Evolutionary conservation across 345 rosid species (phyloP).

Genomic region (Litchi chinensis): DNA sequence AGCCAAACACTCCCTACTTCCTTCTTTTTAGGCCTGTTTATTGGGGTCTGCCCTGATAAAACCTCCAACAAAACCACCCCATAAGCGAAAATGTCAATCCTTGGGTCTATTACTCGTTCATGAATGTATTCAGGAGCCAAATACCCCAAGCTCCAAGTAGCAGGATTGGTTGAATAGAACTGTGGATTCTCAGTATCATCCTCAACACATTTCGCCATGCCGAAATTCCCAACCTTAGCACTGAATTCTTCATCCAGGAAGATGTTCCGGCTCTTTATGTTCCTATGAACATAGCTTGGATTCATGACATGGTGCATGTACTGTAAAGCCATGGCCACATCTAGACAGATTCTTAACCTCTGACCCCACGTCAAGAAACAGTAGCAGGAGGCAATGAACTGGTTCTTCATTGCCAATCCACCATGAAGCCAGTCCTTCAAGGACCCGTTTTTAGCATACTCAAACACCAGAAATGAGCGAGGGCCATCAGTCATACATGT

Average conservation of each 20-base stretch:
- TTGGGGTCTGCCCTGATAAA: conserved; percentile 65
- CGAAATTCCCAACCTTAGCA: conserved; percentile 79
- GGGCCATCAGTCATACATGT: conserved; percentile 52
- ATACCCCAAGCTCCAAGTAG: conserved; percentile 44
- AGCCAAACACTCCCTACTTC: conserved; percentile 45
- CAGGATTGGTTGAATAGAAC: conserved; percentile 34
- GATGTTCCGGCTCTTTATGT: conserved; percentile 70
- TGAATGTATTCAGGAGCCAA: conserved; percentile 62
- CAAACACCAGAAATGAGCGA: conserved; percentile 60
- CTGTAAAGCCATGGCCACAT: conserved; percentile 81
- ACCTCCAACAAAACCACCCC: conserved; percentile 78
- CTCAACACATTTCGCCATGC: conserved; percentile 57
- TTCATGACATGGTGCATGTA: conserved; percentile 82
- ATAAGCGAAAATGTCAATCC: conserved; percentile 66
- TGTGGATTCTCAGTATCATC: conserved; percentile 37
- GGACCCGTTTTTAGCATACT: conserved; percentile 85
- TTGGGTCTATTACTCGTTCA: conserved; percentile 49
- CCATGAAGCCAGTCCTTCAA: conserved; percentile 92
- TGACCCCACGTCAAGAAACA: conserved; percentile 91
- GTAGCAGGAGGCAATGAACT: conserved; percentile 85
- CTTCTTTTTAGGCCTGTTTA: conserved; percentile 37
- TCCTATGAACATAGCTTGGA: conserved; percentile 72
- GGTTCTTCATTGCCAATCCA: conserved; percentile 89
- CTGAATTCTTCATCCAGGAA: conserved; percentile 88
- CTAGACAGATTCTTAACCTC: conserved; percentile 82